Conservation (phyloP, 2,329 filamentous ascomycete genomes). For the Talaromyces verruculosus region DNA sequence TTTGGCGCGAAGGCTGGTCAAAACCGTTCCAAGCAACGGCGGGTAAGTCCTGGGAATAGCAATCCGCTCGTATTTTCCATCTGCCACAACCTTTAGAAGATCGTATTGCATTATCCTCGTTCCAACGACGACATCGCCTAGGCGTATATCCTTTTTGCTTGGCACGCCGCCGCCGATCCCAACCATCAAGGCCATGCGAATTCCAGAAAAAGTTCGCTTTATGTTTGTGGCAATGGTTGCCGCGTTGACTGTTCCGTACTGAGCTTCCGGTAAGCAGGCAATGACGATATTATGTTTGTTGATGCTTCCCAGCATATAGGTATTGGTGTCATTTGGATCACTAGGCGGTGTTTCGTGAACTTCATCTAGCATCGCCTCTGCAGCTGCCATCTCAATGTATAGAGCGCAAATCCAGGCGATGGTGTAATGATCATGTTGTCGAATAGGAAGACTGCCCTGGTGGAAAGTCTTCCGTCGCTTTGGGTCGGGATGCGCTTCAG, state of each 20-base stretch:
- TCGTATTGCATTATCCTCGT: conserved; percentile 14
- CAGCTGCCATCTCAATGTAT: conserved; percentile 10
- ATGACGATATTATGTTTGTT: conserved; percentile 25
- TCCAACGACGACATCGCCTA: conserved; percentile 24
- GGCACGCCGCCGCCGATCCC: conserved; percentile 24
- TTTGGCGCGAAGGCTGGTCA: background rate
- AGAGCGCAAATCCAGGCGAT: conserved; percentile 12
- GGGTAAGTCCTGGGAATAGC: background rate
- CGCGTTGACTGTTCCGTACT: conserved; percentile 5
- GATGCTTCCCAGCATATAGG: conserved; percentile 25
- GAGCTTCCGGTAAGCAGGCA: conserved; percentile 22
- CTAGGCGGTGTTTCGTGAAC: background rate
- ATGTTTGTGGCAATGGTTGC: background rate
- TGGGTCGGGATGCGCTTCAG: background rate
- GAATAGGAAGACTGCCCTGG: background rate
- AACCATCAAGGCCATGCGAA: background rate
- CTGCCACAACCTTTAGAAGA: conserved; percentile 3
- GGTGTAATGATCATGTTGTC: conserved; percentile 16
- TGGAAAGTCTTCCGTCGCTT: background rate
- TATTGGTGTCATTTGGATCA: conserved; percentile 4
- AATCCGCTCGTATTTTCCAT: background rate
- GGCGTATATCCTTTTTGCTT: conserved; percentile 20
- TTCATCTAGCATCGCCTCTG: conserved; percentile 10
- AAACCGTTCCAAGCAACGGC: background rate
- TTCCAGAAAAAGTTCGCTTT: background rate